Evolutionary conservation across 208 protist genomes (phyloP).

Genomic region (Crithidia bombi): DNA sequence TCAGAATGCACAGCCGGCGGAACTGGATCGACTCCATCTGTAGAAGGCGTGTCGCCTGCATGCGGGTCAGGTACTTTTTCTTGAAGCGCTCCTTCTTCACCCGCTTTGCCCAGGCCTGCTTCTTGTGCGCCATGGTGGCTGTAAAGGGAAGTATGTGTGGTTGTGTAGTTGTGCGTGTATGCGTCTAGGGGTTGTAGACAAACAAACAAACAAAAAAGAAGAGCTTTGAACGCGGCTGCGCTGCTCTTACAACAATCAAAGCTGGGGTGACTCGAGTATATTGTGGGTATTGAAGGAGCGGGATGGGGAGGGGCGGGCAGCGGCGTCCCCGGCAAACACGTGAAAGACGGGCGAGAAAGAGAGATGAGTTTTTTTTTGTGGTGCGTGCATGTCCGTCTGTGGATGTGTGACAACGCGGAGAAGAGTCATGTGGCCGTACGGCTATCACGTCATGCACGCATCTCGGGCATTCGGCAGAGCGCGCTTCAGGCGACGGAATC

Average conservation of each 20-base stretch:
- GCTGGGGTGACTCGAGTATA: neutral
- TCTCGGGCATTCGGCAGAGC: no score
- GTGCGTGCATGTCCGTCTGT: no score
- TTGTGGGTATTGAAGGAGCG: neutral
- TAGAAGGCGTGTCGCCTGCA: slow-evolving; percentile 92
- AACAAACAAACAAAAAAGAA: slow-evolving; percentile 8
- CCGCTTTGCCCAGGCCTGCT: slow-evolving; percentile 89
- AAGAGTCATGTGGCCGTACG: no score
- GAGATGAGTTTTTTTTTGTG: no score
- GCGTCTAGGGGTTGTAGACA: neutral
- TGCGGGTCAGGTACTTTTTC: slow-evolving; percentile 94
- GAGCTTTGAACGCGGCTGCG: neutral
- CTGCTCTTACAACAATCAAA: neutral
- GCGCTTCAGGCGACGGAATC: no score
- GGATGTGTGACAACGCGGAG: no score
- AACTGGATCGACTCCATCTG: slow-evolving; percentile 95
- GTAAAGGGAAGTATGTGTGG: neutral
- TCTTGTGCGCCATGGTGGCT: slow-evolving; percentile 67
- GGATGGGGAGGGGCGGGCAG: neutral
- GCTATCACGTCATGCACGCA: no score
- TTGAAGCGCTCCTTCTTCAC: slow-evolving; percentile 92
- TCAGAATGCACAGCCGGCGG: slow-evolving; percentile 98
- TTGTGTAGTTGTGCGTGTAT: slow-evolving; percentile 3
- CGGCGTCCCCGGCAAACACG: no score
- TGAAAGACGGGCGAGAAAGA: neutral